These are phyloP conservation scores for Cytospora paraplurivora DNA, from an alignment of 2,329 filamentous ascomycete genomes.

Conservation along the genomic window DNA sequence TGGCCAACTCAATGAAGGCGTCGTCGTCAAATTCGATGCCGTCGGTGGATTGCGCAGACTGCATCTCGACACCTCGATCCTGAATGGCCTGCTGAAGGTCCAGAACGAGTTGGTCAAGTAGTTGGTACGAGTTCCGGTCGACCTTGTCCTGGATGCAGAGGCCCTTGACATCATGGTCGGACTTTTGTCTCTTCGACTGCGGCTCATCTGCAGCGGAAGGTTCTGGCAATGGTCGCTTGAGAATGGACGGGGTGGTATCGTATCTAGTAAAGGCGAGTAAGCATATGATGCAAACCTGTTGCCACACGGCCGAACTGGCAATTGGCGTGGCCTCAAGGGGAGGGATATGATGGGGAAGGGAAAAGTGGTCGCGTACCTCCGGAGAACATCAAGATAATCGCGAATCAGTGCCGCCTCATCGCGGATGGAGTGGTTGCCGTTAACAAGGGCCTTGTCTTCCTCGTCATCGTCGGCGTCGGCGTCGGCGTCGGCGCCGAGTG, in stretches of 20 bases:
- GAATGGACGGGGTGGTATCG: conserved; percentile 56
- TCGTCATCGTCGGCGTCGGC: conserved; percentile 20
- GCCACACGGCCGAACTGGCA: not conserved
- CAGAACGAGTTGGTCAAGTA: conserved; percentile 65
- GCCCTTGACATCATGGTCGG: conserved; percentile 45
- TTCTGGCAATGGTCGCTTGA: conserved; percentile 55
- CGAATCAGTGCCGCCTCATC: conserved; percentile 42
- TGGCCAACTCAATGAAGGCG: conserved; percentile 48
- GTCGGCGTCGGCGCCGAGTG: conserved; percentile 26
- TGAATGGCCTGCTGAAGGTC: conserved; percentile 48
- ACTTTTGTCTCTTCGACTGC: conserved; percentile 62
- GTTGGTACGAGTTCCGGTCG: conserved; percentile 53
- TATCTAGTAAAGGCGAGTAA: conserved; percentile 46
- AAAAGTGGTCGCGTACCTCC: conserved; percentile 41
- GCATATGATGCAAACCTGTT: conserved; percentile 26
- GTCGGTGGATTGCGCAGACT: conserved; percentile 39
- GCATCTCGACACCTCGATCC: conserved; percentile 50
- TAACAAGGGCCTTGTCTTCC: conserved; percentile 35
- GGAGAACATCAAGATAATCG: conserved; percentile 47
- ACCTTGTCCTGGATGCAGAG: conserved; percentile 58
- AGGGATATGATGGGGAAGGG: not conserved
- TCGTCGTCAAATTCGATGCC: conserved; percentile 38
- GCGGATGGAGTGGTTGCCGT: conserved; percentile 33
- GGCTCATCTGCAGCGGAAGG: conserved; percentile 51
- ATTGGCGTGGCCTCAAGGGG: conserved; percentile 2